phyloP scores from a whole-genome alignment of 768 basidiomycete species.

The Rhodotorula graminis region DNA sequence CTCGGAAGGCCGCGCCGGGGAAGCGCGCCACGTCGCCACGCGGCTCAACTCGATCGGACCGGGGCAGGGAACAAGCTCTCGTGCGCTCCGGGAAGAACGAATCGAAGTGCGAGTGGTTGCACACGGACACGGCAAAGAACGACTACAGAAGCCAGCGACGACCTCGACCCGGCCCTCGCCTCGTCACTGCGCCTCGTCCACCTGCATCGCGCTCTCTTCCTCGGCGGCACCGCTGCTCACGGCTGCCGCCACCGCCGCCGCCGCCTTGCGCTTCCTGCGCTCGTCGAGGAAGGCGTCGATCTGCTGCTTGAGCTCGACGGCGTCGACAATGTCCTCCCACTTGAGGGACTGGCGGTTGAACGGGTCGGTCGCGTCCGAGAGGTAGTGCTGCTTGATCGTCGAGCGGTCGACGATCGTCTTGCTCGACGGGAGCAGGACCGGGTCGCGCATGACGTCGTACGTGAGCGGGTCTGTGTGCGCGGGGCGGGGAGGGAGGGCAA shows the following conservation, averaged over 20 bases:
- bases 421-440: constrained; percentile 83
- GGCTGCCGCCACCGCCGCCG: background rate
- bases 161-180: too few relatives aligned
- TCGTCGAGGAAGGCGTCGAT: constrained; percentile 69
- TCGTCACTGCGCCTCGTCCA: background rate
- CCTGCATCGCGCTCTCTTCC: background rate
- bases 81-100: too few relatives aligned
- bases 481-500: too few relatives aligned
- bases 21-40: too few relatives aligned
- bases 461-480: constrained; percentile 71
- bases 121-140: background rate
- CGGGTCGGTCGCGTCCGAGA: constrained; percentile 87
- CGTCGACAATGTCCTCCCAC: constrained; percentile 65
- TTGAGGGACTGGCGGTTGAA: constrained; percentile 83
- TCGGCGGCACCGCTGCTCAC: background rate
- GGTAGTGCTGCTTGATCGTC: constrained; percentile 89
- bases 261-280: constrained; percentile 10
- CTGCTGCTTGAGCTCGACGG: constrained; percentile 61
- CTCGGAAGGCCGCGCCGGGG: too few relatives aligned
- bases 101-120: background rate
- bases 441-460: constrained; percentile 90
- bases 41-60: too few relatives aligned
- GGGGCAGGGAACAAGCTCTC: too few relatives aligned
- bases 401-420: constrained; percentile 71
- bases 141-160: too few relatives aligned